A percentile compares a stretch with the other conserved stretches of the same genome.
Evolutionary conservation across 768 basidiomycete species (phyloP).

Genomic region (Rossbeevera mucosa): DNA sequence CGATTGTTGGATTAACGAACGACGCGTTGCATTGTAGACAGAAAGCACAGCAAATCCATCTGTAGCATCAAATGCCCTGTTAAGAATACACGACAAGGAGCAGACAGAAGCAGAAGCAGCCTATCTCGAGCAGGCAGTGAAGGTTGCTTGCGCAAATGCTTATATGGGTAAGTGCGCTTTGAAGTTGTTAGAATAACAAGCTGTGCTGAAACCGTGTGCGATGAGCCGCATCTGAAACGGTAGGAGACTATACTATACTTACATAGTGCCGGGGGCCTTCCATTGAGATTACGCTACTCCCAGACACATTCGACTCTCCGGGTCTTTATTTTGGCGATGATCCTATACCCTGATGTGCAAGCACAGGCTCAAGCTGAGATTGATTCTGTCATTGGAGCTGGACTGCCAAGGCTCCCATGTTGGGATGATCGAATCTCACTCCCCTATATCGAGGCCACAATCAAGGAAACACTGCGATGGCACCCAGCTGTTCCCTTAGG

Average conservation of each 20-base stretch:
- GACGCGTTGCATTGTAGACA: not conserved
- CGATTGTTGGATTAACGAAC: not conserved
- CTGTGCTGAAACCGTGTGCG: not conserved
- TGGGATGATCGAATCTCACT: not conserved
- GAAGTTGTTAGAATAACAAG: not conserved
- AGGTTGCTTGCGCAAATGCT: not conserved
- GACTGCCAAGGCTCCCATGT: not conserved
- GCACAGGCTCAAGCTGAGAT: not conserved
- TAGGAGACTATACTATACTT: not conserved
- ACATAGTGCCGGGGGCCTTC: not conserved
- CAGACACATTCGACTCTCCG: not conserved
- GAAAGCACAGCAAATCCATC: not conserved
- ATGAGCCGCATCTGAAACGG: not conserved
- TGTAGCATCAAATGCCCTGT: not conserved
- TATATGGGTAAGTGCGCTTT: not conserved
- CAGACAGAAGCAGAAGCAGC: not conserved
- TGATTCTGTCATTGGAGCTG: not conserved
- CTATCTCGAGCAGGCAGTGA: not conserved
- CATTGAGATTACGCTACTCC: not conserved
- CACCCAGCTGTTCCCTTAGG: not conserved
- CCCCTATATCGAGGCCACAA: not conserved
- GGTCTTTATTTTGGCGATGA: not conserved
- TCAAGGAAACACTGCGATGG: not conserved
- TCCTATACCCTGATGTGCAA: not conserved
- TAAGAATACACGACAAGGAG: not conserved